Conservation (phyloP, 2,329 filamentous ascomycete genomes). For the Aureobasidium sp. region DNA sequence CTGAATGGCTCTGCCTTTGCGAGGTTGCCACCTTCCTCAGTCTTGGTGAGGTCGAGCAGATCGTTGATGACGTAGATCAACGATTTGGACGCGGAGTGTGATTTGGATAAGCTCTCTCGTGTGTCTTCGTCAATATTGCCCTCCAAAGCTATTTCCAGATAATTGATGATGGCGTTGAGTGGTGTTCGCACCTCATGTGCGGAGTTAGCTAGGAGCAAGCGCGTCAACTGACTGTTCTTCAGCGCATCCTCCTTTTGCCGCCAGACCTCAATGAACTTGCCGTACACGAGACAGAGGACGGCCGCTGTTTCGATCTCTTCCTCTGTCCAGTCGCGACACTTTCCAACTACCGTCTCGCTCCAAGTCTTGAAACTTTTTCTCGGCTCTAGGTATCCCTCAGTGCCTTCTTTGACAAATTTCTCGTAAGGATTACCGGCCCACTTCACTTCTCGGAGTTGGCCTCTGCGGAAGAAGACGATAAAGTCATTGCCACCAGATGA, state of each 20-base stretch:
- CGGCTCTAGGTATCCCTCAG: constrained; percentile 78
- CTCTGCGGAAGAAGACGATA: constrained; percentile 3
- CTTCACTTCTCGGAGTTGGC: constrained; percentile 64
- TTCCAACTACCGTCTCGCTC: constrained; percentile 65
- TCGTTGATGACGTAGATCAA: constrained; percentile 97
- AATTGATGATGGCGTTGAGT: constrained; percentile 5
- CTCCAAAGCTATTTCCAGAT: constrained; percentile 3
- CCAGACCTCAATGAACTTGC: neutral
- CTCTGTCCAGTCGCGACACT: constrained; percentile 41
- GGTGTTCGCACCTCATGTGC: constrained; percentile 8
- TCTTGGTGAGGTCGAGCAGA: constrained; percentile 87
- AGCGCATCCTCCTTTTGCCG: neutral
- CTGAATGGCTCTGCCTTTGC: constrained; percentile 87
- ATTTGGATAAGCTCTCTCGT: constrained; percentile 62
- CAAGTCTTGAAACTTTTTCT: constrained; percentile 82
- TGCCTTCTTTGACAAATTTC: constrained; percentile 77
- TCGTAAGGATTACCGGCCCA: constrained; percentile 93
- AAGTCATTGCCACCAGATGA: neutral
- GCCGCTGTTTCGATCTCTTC: neutral
- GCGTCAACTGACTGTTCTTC: neutral
- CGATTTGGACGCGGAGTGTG: constrained; percentile 92
- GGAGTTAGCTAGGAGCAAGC: neutral
- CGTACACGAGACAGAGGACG: neutral
- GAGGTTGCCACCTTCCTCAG: constrained; percentile 81
- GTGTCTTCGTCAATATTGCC: neutral